phyloP scores from a whole-genome alignment of 2,329 filamentous ascomycete species.

The Aspergillus hiratsukae region DNA sequence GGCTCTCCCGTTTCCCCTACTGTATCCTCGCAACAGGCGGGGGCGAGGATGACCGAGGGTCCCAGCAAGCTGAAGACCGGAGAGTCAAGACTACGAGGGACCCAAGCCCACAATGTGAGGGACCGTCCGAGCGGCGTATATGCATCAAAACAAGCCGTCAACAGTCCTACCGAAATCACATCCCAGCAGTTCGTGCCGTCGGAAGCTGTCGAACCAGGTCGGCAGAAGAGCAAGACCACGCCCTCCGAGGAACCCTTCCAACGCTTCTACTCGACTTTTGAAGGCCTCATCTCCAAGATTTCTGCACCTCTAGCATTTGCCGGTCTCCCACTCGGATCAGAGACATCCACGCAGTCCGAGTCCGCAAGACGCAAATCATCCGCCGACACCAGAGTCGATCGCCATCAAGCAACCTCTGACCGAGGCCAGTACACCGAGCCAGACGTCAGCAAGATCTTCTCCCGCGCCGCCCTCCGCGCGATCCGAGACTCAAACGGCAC shows the following conservation, averaged over 20 bases:
- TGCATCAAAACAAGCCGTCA: conserved; percentile 26
- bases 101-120: conserved; percentile 17
- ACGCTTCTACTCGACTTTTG: conserved; percentile 88
- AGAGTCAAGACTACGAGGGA: conserved; percentile 23
- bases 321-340: conserved; percentile 69
- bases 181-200: conserved; percentile 30
- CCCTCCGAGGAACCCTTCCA: conserved; percentile 72
- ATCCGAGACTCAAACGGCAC: conserved; percentile 63
- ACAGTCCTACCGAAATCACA: conserved; percentile 31
- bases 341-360: conserved; percentile 30
- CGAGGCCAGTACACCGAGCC: conserved; percentile 52
- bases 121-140: conserved; percentile 22
- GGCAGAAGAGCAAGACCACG: conserved; percentile 15
- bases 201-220: conserved; percentile 24
- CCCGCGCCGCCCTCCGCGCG: conserved; percentile 75
- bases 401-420: conserved; percentile 37
- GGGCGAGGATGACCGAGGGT: conserved; percentile 62
- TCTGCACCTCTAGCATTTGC: conserved; percentile 91
- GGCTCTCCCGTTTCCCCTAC: conserved; percentile 67
- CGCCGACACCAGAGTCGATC: conserved; percentile 35
- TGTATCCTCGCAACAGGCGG: conserved; percentile 67
- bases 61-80: conserved; percentile 39
- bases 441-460: conserved; percentile 79
- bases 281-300: conserved; percentile 79
- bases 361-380: conserved; percentile 28